These are phyloP conservation scores for Candida nitratophila DNA, from an alignment of 805 yeast genomes.

Conservation along the genomic window DNA sequence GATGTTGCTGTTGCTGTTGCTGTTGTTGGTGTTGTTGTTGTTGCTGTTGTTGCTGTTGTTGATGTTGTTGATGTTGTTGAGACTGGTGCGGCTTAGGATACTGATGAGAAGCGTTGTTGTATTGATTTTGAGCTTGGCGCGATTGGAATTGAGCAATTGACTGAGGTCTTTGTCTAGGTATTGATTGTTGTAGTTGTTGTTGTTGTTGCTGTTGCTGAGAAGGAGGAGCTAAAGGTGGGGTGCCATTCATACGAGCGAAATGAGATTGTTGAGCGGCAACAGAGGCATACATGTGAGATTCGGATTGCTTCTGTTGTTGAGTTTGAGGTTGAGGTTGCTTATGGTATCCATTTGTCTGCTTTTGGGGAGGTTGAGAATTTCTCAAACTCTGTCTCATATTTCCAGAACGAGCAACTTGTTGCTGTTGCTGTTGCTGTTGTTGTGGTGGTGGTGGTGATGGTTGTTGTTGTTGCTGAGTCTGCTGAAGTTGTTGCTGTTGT, in stretches of 20 bases:
- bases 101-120: background rate
- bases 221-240: conserved; percentile 12
- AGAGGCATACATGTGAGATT: background rate
- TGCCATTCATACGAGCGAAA: conserved; percentile 3
- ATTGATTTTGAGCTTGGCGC: conserved; percentile 5
- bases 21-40: conserved; percentile 1
- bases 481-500: conserved; percentile 3
- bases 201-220: conserved; percentile 1
- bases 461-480: conserved; percentile 3
- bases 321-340: background rate
- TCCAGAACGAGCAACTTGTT: conserved; percentile 2
- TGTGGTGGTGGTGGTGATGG: background rate
- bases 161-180: conserved; percentile 2
- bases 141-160: conserved; percentile 4
- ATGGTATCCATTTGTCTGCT: conserved; percentile 3
- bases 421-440: conserved; percentile 10
- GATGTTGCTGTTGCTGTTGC: conserved; percentile 3
- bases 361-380: conserved; percentile 6
- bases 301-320: conserved; percentile 4
- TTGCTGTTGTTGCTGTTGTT: background rate
- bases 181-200: conserved; percentile 2
- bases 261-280: conserved; percentile 14
- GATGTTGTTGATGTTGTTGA: background rate
- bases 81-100: too few relatives aligned
- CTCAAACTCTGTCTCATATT: background rate